Percentiles rank a stretch among this genome's conserved stretches.
phyloP scores from a whole-genome alignment of 257 asterid genomes.

The Nicotiana paniculata region DNA sequence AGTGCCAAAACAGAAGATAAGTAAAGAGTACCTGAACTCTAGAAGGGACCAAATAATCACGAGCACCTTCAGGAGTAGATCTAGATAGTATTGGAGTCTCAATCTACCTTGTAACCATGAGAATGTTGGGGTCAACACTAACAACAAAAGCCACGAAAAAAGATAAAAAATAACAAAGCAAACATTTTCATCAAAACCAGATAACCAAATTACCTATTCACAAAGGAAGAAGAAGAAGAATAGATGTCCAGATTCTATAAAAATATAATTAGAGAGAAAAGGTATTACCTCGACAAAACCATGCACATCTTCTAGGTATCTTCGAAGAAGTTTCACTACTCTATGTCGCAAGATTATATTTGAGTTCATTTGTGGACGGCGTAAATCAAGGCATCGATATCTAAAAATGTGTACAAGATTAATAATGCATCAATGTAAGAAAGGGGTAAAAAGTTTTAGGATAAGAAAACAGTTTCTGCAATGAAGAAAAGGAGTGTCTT shows the following conservation, averaged over 20 bases:
- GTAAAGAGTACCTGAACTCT: slow-evolving; percentile 75
- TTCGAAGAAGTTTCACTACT: slow-evolving; percentile 81
- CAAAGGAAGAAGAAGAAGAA: background rate
- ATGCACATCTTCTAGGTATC: slow-evolving; percentile 85
- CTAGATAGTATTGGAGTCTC: slow-evolving; percentile 98
- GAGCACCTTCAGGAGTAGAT: slow-evolving; percentile 99
- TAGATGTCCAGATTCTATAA: background rate
- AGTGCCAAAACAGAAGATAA: slow-evolving; percentile 1
- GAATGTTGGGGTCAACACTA: slow-evolving; percentile 65
- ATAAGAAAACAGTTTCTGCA: background rate
- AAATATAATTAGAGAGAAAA: slow-evolving; percentile 9
- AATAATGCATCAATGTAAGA: background rate
- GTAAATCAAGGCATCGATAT: slow-evolving; percentile 92
- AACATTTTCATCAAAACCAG: background rate
- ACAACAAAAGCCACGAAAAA: slow-evolving; percentile 9
- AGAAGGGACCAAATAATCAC: slow-evolving; percentile 97
- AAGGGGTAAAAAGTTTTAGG: background rate
- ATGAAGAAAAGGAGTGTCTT: background rate
- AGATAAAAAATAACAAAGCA: slow-evolving; percentile 4
- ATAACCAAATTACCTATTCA: background rate
- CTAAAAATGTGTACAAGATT: slow-evolving; percentile 26
- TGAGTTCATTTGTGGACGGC: slow-evolving; percentile 68
- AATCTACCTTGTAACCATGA: slow-evolving; percentile 89
- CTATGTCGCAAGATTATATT: slow-evolving; percentile 83
- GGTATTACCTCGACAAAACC: slow-evolving; percentile 88